These are phyloP conservation scores for Phoenix dactylifera DNA, from an alignment of 176 grass and related monocot genomes.

Conservation along the genomic window DNA sequence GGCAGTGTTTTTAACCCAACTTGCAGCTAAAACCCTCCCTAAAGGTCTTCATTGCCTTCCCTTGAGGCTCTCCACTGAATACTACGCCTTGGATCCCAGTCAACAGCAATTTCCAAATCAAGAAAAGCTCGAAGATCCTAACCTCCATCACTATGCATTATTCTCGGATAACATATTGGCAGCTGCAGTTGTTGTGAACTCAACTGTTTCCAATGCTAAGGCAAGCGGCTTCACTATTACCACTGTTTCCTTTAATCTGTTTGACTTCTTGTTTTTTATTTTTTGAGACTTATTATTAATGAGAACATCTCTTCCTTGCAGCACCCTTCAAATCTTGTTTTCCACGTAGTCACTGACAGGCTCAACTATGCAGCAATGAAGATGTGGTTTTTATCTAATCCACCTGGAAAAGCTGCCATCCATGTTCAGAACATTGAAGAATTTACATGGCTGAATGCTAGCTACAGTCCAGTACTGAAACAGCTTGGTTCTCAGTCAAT, in stretches of 20 bases:
- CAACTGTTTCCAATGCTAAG: slow-evolving; percentile 7
- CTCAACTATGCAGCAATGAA: slow-evolving; percentile 8
- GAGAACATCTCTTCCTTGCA: neutral
- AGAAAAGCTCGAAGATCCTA: slow-evolving; percentile 4
- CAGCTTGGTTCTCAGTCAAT: slow-evolving; percentile 3
- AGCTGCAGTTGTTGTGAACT: slow-evolving; percentile 8
- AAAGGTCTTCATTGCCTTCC: slow-evolving; percentile 12
- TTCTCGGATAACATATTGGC: slow-evolving; percentile 18
- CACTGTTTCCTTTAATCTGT: too few relatives aligned
- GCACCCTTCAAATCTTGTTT: slow-evolving; percentile 7
- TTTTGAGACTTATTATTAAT: neutral
- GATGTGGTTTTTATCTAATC: slow-evolving; percentile 12
- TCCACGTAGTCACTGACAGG: slow-evolving; percentile 12
- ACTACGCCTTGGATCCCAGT: neutral
- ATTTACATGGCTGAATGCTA: slow-evolving; percentile 11
- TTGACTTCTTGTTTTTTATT: too few relatives aligned
- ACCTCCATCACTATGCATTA: slow-evolving; percentile 15
- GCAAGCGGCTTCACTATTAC: neutral
- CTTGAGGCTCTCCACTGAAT: slow-evolving; percentile 1
- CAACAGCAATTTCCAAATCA: neutral
- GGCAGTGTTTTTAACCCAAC: slow-evolving; percentile 1
- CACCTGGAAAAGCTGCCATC: slow-evolving; percentile 5
- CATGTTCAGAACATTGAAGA: slow-evolving; percentile 13
- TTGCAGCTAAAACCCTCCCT: slow-evolving; percentile 6
- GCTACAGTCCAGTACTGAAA: slow-evolving; percentile 18